Conservation (phyloP, 352 stramenopile species). For the Sclerospora graminicola region DNA sequence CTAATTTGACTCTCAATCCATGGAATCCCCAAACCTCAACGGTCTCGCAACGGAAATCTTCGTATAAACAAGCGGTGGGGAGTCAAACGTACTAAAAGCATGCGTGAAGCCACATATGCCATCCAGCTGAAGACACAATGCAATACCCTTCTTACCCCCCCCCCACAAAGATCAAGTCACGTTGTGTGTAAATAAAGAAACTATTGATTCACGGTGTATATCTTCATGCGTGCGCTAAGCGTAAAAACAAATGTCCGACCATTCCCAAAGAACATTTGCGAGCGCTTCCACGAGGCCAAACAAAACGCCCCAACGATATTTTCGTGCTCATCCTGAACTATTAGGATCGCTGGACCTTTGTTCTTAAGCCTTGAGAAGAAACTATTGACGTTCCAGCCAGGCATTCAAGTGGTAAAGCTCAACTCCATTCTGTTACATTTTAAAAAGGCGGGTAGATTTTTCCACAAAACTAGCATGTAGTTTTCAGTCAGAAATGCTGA, state of each 20-base stretch:
- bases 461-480: conserved; percentile 59
- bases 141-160: conserved; percentile 58
- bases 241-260: no score
- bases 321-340: conserved; percentile 55
- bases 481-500: conserved; percentile 54
- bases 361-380: no score
- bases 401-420: conserved; percentile 40
- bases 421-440: conserved; percentile 66
- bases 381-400: conserved; percentile 62
- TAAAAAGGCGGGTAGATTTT: conserved; percentile 45
- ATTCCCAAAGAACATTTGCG: no score
- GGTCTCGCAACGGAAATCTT: no score
- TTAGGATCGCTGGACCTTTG: conserved; percentile 53
- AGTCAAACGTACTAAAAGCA: conserved; percentile 55
- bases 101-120: conserved; percentile 60
- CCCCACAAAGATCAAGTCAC: conserved; percentile 48
- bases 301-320: conserved; percentile 71
- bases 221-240: conserved; percentile 41
- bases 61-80: conserved; percentile 34
- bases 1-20: conserved; percentile 52
- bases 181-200: conserved; percentile 60
- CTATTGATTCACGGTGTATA: conserved; percentile 42
- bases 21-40: conserved; percentile 74
- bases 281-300: no score
- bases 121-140: conserved; percentile 60